These are phyloP conservation scores for Ophiobolus disseminans DNA, from an alignment of 2,329 filamentous ascomycete genomes.

Conservation along the genomic window DNA sequence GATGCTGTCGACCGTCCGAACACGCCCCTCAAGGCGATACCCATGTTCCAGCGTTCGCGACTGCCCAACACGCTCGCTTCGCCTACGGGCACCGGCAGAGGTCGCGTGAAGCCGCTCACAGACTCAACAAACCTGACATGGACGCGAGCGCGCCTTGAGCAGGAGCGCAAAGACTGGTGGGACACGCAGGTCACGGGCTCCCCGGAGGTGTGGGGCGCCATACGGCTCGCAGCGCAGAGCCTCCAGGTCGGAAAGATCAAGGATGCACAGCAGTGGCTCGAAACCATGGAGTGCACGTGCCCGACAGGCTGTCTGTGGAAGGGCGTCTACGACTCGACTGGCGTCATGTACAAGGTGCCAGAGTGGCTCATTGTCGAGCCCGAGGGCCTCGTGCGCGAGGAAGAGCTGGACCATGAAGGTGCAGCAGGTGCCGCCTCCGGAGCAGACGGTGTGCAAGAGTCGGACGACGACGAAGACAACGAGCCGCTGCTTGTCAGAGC, in stretches of 20 bases:
- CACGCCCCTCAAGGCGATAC: constrained; percentile 32
- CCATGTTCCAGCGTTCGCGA: constrained; percentile 32
- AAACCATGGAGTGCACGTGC: constrained; percentile 69
- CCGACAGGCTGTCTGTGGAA: constrained; percentile 52
- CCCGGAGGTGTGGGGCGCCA: constrained; percentile 79
- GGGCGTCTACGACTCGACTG: constrained; percentile 54
- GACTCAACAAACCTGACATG: constrained; percentile 29
- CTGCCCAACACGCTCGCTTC: constrained; percentile 38
- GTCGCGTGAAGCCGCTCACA: constrained; percentile 28
- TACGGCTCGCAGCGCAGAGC: constrained; percentile 71
- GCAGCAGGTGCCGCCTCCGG: constrained; percentile 1
- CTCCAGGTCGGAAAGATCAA: constrained; percentile 62
- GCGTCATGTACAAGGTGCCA: constrained; percentile 53
- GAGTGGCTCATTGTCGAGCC: constrained; percentile 56
- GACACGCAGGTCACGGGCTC: constrained; percentile 84
- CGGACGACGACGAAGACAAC: constrained; percentile 30
- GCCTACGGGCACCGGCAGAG: constrained; percentile 19
- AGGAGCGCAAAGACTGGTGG: constrained; percentile 83
- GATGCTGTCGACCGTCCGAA: constrained; percentile 32
- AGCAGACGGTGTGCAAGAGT: constrained; percentile 18
- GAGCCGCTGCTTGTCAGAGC: constrained; percentile 43
- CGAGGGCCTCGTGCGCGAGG: constrained; percentile 45
- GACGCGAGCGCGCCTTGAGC: constrained; percentile 70
- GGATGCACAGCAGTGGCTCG: constrained; percentile 77
- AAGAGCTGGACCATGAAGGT: constrained; percentile 21